phyloP scores from a whole-genome alignment of 1,284 basidiomycete genomes.

The Cutaneotrichosporon cyanovorans region DNA sequence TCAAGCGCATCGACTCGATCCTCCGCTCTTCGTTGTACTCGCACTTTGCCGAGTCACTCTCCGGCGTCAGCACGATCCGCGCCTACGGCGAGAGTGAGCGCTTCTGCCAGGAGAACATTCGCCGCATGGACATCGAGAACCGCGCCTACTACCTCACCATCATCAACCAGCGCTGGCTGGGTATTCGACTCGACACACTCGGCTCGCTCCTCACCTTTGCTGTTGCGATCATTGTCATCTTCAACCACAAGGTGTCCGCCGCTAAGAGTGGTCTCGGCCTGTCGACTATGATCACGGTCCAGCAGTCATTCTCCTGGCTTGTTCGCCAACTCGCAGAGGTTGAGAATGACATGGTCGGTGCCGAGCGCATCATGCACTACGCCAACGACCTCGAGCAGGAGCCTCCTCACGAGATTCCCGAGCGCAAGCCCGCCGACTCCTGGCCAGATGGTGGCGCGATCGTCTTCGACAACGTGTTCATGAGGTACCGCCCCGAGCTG shows the following conservation, averaged over 20 bases:
- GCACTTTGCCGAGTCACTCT: slow-evolving; percentile 81
- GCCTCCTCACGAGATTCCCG: slow-evolving; percentile 59
- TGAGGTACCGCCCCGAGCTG: slow-evolving; percentile 50
- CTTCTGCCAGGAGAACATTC: slow-evolving; percentile 67
- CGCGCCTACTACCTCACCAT: slow-evolving; percentile 78
- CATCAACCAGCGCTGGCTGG: slow-evolving; percentile 66
- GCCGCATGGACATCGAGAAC: slow-evolving; percentile 79
- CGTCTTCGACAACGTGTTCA: slow-evolving; percentile 45
- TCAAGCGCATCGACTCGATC: slow-evolving; percentile 55
- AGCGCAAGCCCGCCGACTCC: slow-evolving; percentile 53
- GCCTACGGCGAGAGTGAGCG: slow-evolving; percentile 66
- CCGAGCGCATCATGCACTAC: slow-evolving; percentile 68
- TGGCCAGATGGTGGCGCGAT: slow-evolving; percentile 57
- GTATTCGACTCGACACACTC: slow-evolving; percentile 76
- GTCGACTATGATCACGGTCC: slow-evolving; percentile 49
- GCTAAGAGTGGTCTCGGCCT: slow-evolving; percentile 58
- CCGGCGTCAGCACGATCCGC: slow-evolving; percentile 77
- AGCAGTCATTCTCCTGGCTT: slow-evolving; percentile 64
- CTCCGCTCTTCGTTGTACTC: slow-evolving; percentile 59
- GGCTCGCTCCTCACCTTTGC: slow-evolving; percentile 68
- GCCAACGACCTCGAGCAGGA: slow-evolving; percentile 69
- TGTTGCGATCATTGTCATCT: slow-evolving; percentile 71
- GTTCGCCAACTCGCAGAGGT: slow-evolving; percentile 76
- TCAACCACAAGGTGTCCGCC: slow-evolving; percentile 64
- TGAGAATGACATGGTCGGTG: slow-evolving; percentile 86